Evolutionary conservation across 1,284 basidiomycete species (phyloP).

Genomic region (Trametes versicolor): DNA sequence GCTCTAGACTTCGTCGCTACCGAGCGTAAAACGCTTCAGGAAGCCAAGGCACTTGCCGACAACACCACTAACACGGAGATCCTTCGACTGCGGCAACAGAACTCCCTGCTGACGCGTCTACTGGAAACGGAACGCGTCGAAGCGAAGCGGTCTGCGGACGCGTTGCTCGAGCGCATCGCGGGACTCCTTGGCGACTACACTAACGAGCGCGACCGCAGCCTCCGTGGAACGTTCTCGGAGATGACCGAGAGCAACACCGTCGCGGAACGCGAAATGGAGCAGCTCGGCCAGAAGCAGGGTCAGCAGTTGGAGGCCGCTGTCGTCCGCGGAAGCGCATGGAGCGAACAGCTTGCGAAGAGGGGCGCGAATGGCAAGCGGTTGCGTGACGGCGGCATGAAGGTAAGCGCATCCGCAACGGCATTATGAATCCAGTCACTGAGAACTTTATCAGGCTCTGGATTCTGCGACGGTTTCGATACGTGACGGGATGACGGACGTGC

Average conservation of each 20-base stretch:
- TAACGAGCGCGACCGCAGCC: conserved; percentile 72
- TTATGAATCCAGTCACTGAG: conserved; percentile 3
- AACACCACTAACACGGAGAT: conserved; percentile 69
- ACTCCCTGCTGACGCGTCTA: conserved; percentile 69
- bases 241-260: conserved; percentile 66
- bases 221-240: conserved; percentile 66
- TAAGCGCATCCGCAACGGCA: conserved; percentile 38
- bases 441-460: conserved; percentile 51
- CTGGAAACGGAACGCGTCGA: conserved; percentile 75
- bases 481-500: conserved; percentile 56
- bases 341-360: conserved; percentile 54
- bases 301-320: conserved; percentile 55
- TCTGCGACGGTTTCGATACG: conserved; percentile 53
- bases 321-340: conserved; percentile 52
- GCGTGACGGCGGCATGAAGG: conserved; percentile 70
- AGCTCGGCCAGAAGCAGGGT: conserved; percentile 60
- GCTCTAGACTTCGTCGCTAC: conserved; percentile 64
- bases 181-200: conserved; percentile 77
- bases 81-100: conserved; percentile 75
- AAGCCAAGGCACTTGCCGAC: conserved; percentile 61
- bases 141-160: conserved; percentile 73
- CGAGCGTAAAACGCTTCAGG: conserved; percentile 61
- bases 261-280: conserved; percentile 60
- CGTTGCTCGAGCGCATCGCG: conserved; percentile 78
- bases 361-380: conserved; percentile 62